Base-by-base conservation (phyloP, 768 basidiomycete species). In the Holtermannia corniformis region DNA sequence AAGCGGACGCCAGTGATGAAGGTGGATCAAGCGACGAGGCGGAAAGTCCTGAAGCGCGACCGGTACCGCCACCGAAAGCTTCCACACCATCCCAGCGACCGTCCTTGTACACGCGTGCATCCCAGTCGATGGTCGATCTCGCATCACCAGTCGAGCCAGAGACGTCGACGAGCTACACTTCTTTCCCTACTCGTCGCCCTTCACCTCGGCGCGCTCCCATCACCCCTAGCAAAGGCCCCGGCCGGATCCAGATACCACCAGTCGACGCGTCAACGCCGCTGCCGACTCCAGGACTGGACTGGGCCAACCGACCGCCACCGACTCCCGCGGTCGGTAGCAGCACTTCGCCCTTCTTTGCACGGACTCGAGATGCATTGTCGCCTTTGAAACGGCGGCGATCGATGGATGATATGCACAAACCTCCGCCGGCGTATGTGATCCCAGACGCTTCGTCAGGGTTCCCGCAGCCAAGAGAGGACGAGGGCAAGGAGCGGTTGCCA, bases 401-500 rank as follows among this genome's bases (percentile, higher is more conserved):
- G 4, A 71, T 74, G 58, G 71, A 71, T 51, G 75, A 75, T 57
- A 51, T 72, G 20, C 62, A 61, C 14, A 51, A 55, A 23, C 56
- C 62, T 14, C 74, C 74, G n/a, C 76, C 76, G 5, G 59, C 61
- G 0, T 76, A 76, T 51, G 63, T 62, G 14, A 68, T 72, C 1
- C 73, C 75, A 5, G 68, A 70, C 42, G 67, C 70, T 1, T 65
- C 69, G 3, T 57, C 54, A 11, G 58, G 63, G 28, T 60, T 71
- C 45, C 72, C 73, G n/a, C 46, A 63, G 10, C 72, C 76, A 1
- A 60, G 77, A 44, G 76, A 77, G 40, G 87, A 92, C 55, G 93
- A 93, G 67, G 93, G 88, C 7, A 73, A 61, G 44, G 93, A 99
- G 72, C 71, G 70, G 37, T 78, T 99, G 0, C 95, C 95, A 0